These are phyloP conservation scores for Globisporangium sylvaticum DNA, from an alignment of 352 stramenopile species.

Conservation along the genomic window DNA sequence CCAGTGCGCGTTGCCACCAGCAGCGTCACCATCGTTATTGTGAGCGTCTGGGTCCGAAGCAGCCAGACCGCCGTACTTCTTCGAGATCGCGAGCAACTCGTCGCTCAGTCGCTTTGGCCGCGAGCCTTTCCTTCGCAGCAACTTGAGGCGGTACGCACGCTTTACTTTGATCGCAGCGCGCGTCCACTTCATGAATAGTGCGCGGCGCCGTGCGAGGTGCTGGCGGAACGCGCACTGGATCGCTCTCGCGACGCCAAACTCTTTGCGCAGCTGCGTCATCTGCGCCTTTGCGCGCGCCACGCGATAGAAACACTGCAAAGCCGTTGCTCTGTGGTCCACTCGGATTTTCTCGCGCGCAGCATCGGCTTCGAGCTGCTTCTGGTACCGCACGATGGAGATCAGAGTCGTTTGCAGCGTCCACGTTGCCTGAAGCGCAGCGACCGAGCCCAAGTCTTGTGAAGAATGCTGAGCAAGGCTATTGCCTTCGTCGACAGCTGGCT, in stretches of 20 bases:
- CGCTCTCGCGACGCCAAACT: constrained; percentile 30
- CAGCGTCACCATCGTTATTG: not conserved
- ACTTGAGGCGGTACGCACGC: constrained; percentile 49
- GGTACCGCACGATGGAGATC: constrained; percentile 40
- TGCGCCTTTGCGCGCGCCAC: constrained; percentile 20
- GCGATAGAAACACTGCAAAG: constrained; percentile 49
- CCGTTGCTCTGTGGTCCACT: constrained; percentile 22
- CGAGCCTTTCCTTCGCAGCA: constrained; percentile 33
- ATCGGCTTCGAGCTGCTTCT: constrained; percentile 45
- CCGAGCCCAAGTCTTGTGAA: not conserved
- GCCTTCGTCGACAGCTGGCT: not conserved
- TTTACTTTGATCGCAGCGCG: constrained; percentile 52
- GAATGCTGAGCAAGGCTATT: not conserved
- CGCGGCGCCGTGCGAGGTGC: constrained; percentile 46
- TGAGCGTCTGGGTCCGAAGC: not conserved
- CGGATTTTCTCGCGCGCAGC: constrained; percentile 21
- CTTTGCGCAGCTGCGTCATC: constrained; percentile 23
- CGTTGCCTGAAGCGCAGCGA: constrained; percentile 16
- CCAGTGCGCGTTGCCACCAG: constrained; percentile 21
- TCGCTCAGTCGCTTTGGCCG: constrained; percentile 35
- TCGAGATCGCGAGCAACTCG: constrained; percentile 43
- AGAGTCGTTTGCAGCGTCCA: constrained; percentile 23
- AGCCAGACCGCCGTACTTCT: constrained; percentile 30
- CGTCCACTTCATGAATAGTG: constrained; percentile 46
- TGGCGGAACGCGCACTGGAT: constrained; percentile 75